Evolutionary conservation across 768 basidiomycete species (phyloP), one percentile per base, ranked within the genome.

Genomic region (Lyophyllum semitale): DNA sequence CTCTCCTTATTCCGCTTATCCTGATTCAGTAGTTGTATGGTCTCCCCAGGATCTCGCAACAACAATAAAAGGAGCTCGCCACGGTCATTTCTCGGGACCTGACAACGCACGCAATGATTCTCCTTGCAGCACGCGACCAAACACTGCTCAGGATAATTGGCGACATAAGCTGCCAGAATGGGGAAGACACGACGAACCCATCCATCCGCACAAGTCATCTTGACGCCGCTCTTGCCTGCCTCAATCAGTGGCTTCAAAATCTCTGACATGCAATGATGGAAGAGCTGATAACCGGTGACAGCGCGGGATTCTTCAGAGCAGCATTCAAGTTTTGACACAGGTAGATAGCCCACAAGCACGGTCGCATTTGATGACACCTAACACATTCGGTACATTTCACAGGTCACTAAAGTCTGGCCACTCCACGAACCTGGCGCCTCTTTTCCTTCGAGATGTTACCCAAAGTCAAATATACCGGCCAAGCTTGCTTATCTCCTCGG

Each of bases 401-500:
- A n/a, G n/a, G n/a, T n/a, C n/a, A 81, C n/a, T 0, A 81, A 66
- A 1, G 80, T 61, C 8, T 68, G 58, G 0, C 67, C 76, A 17
- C 61, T 68, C 5, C 51, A 48, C 76, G 69, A 73, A 1, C 74
- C 49, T 78, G 68, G 1, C 72, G 65, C 0, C 69, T 68, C 12
- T 76, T 69, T 0, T 69, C 61, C 49, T 80, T 80, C 0, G 70
- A 64, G 3, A 81, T 64, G 51, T 80, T 79, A 0, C 77, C 77
- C 46, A 81, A 73, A 0, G 80, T 77, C 9, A 81, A 48, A 57
- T 83, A 83, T 0, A 82, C 66, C 0, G 79, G 79, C 59, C 76
- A 81, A 7, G 76, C 74, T 22, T 57, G 54, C 57, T 80, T 77
- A 51, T 76, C 71, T 1, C 73, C 59, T 12, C 12, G 30, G 55